Conservation (phyloP, 2,329 filamentous ascomycete genomes). For the Epichloe sylvatica region DNA sequence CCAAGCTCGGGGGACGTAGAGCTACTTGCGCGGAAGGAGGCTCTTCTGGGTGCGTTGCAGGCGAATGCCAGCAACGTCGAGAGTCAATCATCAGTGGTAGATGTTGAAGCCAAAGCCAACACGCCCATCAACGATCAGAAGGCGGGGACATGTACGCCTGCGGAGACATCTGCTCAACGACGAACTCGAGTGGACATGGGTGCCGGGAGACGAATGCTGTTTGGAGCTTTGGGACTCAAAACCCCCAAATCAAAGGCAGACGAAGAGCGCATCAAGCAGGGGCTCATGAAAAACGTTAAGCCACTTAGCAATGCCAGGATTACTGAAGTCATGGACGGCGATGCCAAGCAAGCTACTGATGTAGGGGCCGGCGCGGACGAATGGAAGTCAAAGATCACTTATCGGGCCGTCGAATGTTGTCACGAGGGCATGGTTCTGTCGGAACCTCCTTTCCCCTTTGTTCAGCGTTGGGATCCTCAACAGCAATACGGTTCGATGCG, state of each 20-base stretch:
- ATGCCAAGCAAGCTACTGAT: slow-evolving; percentile 7
- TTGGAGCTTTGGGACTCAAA: slow-evolving; percentile 57
- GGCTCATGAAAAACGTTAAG: slow-evolving; percentile 41
- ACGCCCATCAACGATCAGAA: background rate
- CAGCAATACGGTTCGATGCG: slow-evolving; percentile 35
- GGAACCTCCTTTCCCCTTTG: slow-evolving; percentile 76
- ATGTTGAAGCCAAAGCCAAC: background rate
- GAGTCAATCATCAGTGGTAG: background rate
- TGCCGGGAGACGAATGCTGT: slow-evolving; percentile 53
- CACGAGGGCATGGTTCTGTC: slow-evolving; percentile 54
- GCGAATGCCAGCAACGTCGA: background rate
- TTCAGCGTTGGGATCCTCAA: slow-evolving; percentile 76
- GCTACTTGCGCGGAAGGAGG: slow-evolving; percentile 26
- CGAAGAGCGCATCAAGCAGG: slow-evolving; percentile 46
- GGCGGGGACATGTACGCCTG: background rate
- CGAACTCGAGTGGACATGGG: slow-evolving; percentile 30
- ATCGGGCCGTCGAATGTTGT: slow-evolving; percentile 73
- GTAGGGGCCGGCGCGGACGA: slow-evolving; percentile 36
- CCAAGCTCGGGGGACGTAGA: slow-evolving; percentile 11
- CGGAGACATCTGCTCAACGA: background rate
- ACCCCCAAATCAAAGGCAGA: slow-evolving; percentile 55
- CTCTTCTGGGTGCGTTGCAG: slow-evolving; percentile 17
- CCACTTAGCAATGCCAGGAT: slow-evolving; percentile 25
- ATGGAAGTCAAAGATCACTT: slow-evolving; percentile 62
- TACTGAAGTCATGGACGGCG: slow-evolving; percentile 8